A percentile compares a stretch with the other conserved stretches of the same genome.
phyloP scores from a whole-genome alignment of 371 early-diverging fungal genomes.

The Paraphysoderma sedebokerense region DNA sequence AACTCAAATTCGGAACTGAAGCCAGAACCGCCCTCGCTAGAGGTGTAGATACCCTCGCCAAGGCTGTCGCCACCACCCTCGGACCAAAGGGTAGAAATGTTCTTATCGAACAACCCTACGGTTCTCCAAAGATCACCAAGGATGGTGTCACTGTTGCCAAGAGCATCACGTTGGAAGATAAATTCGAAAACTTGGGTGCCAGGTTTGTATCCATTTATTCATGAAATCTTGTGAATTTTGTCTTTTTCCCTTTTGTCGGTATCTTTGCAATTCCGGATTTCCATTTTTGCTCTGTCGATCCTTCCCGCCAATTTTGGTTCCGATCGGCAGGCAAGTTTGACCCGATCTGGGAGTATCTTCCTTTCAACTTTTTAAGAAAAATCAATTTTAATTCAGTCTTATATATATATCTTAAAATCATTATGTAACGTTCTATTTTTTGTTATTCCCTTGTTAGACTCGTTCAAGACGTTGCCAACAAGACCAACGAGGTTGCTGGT shows the following conservation, averaged over 20 bases:
- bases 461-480: slow-evolving; percentile 97
- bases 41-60: slow-evolving; percentile 91
- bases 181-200: slow-evolving; percentile 96
- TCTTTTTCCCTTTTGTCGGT: neutral
- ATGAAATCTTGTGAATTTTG: neutral
- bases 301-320: neutral
- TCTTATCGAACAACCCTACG: slow-evolving; percentile 92
- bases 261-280: neutral
- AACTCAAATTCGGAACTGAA: slow-evolving; percentile 86
- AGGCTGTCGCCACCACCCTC: slow-evolving; percentile 93
- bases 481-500: slow-evolving; percentile 96
- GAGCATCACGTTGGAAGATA: slow-evolving; percentile 83
- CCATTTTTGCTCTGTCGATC: neutral
- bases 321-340: neutral
- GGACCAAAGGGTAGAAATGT: slow-evolving; percentile 98
- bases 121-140: slow-evolving; percentile 97
- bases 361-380: slow-evolving; percentile 1
- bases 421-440: too few species aligned
- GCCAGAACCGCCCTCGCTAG: slow-evolving; percentile 78
- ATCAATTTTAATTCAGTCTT: neutral
- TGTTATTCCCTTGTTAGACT: slow-evolving; percentile 44
- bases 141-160: slow-evolving; percentile 98
- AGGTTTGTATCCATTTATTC: slow-evolving; percentile 19
- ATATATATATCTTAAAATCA: too few species aligned
- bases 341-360: too few species aligned